Base-by-base conservation (phyloP, 805 yeast species). In the Naumovozyma baii region DNA sequence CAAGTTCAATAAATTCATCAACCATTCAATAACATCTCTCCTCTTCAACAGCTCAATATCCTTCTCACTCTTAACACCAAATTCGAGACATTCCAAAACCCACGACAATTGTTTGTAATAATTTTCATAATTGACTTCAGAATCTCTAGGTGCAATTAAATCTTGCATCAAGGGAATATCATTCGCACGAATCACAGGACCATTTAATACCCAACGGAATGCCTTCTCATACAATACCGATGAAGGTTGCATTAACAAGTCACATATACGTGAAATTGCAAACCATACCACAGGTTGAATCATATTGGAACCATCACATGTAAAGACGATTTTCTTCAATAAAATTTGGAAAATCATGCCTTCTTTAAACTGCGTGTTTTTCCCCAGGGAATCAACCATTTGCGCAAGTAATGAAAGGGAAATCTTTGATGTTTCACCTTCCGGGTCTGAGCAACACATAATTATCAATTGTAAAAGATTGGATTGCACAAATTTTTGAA, bases 201-300 rank as follows among this genome's bases (percentile, higher is more conserved):
- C 54, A 38, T 62, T 63, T 26, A 85, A 62, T 9, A 87, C 67
- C 70, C 78, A 85, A 42, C 80, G 72, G 49, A 69, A 75, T 0
- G 76, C 74, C 47, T 76, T 75, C 46, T 87, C 95, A 57, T 80
- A 83, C 16, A 90, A 57, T 49, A 69, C 71, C 45, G 84, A 90
- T 0, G 78, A 75, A 0, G 96, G 95, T 44, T 79, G 76, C 4
- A 68, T 57, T 42, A 84, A 55, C 2, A 84, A 65, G 2, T 75
- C 72, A 3, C 76, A 62, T 30, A 86, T 55, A 38, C 73, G 69
- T 1, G 85, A 72, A 31, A 79, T 58, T 39, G 76, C 54, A 14
- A 67, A 62, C 61, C 81, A 73, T n/a, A 78, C 63, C 14, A 80
- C 45, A 3, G 78, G 70, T 0, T 77, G 51, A 4, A 72, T 43